Evolutionary conservation across 768 basidiomycete species (phyloP), one percentile per base, ranked within the genome.

Genomic region (Neoboletus subvelutipes): DNA sequence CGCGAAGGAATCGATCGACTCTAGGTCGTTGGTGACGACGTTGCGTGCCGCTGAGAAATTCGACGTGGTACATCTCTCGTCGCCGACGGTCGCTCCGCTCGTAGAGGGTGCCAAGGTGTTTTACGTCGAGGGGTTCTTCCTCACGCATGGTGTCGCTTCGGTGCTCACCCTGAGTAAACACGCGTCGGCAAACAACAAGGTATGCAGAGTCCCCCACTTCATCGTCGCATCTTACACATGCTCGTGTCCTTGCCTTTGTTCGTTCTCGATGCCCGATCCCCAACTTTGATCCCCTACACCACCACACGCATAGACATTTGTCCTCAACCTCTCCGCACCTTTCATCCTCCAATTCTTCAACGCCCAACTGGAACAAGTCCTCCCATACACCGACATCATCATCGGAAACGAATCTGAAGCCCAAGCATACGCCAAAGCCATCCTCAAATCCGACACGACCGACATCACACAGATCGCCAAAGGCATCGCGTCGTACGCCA

Each of bases 351-450:
- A 94, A 74, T 96, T 97, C 82, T 98, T 98, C 80, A 81, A 81
- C 56, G 75, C 78, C 4, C 90, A 95, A 70, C 78, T 99, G 18
- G 80, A 92, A 61, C 78, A 89, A 69, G 75, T 98, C 65, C 73
- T 99, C 43, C 87, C 88, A 26, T 87, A 89, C 78, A 83, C 83
- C 58, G 97, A 99, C 73, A 78, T 96, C 73, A 64, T 98, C 72
- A 92, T 99, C 73, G 92, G 92, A n/a, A 98, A 98, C 76, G 96
- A 99, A 78, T 77, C 86, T 39, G 97, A 99, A 73, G 97, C 96
- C 11, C 90, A 85, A 57, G 82, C 89, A 17, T 98, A 88, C 80
- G 94, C 91, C 28, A 76, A 73, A 49, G 84, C 89, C 36, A 84
- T 84, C 58, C 89, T 90, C 18, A 79, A 85, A 59, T 75, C 87